phyloP scores from a whole-genome alignment of 108 stramenopile species.

The Parietichytrium sp. region DNA sequence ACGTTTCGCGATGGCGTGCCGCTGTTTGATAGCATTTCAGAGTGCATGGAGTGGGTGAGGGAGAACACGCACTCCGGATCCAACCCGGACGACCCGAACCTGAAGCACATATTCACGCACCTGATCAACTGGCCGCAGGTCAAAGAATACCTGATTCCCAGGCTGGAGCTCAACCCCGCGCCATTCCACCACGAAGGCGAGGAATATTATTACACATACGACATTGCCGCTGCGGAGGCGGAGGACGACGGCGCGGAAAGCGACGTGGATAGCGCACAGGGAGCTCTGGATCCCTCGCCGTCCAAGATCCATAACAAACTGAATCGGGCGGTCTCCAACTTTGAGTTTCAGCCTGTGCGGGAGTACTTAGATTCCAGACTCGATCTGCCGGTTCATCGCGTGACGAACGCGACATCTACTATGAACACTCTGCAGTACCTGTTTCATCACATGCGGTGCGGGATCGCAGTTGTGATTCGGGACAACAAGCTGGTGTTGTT shows the following conservation, averaged over 20 bases:
- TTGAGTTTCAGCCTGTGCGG: conserved; percentile 41
- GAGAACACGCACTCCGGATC: conserved; percentile 39
- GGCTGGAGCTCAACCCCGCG: conserved; percentile 44
- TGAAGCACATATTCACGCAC: conserved; percentile 62
- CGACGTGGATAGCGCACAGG: background rate
- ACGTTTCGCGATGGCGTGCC: conserved; percentile 50
- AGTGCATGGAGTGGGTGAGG: conserved; percentile 39
- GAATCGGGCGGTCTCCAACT: background rate
- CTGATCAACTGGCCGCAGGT: conserved; percentile 56
- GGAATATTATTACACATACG: background rate
- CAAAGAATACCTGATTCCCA: conserved; percentile 55
- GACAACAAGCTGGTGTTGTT: conserved; percentile 83
- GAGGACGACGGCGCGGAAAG: background rate
- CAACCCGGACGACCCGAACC: conserved; percentile 61
- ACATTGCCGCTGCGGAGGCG: background rate
- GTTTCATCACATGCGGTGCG: conserved; percentile 98
- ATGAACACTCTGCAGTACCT: conserved; percentile 83
- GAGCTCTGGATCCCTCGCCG: conserved; percentile 40
- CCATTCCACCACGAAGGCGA: conserved; percentile 34
- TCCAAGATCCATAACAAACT: conserved; percentile 2
- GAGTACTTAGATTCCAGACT: conserved; percentile 44
- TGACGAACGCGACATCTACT: background rate
- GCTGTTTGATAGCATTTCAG: conserved; percentile 53
- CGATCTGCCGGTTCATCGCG: conserved; percentile 53
- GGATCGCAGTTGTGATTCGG: conserved; percentile 93